phyloP scores from a whole-genome alignment of 2,329 filamentous ascomycete species.

The Cordyceps pruinosa region DNA sequence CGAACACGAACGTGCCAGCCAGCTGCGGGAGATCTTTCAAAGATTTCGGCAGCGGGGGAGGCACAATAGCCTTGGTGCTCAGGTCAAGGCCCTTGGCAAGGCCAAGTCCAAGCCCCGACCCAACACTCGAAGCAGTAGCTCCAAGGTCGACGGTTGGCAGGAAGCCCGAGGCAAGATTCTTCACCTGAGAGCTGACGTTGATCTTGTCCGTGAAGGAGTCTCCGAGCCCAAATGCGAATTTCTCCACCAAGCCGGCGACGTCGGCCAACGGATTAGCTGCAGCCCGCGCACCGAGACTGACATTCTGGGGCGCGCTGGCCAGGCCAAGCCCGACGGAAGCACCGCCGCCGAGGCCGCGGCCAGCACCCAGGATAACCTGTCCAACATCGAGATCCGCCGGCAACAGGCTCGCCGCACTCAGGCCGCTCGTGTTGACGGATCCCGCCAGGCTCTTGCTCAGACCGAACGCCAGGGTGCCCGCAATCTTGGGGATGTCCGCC shows the following conservation, averaged over 20 bases:
- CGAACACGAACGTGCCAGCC: constrained; percentile 19
- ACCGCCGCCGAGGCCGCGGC: constrained; percentile 2
- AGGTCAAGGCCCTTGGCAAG: constrained; percentile 16
- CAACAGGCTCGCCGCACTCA: neutral
- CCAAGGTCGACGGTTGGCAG: constrained; percentile 13
- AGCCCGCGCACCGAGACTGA: neutral
- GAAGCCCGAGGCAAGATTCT: constrained; percentile 4
- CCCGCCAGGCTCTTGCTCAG: constrained; percentile 3
- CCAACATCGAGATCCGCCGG: neutral
- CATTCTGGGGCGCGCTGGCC: neutral
- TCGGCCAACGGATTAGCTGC: neutral
- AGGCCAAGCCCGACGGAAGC: neutral
- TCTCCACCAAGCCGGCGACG: neutral
- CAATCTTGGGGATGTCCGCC: neutral
- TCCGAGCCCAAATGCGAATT: constrained; percentile 1
- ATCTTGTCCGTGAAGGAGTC: constrained; percentile 8
- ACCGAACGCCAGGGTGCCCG: constrained; percentile 4
- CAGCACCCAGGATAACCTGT: neutral
- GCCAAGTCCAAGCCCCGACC: constrained; percentile 17
- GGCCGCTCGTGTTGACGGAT: neutral
- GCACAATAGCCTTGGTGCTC: constrained; percentile 11
- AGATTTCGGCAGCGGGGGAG: constrained; percentile 3
- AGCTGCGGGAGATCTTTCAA: constrained; percentile 14
- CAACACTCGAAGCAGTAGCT: constrained; percentile 13
- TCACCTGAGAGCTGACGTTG: constrained; percentile 6